Percentiles rank a stretch among this genome's conserved stretches.
These are phyloP conservation scores for Pseudogymnoascus verrucosus DNA, from an alignment of 2,329 filamentous ascomycete species.

Conservation along the genomic window DNA sequence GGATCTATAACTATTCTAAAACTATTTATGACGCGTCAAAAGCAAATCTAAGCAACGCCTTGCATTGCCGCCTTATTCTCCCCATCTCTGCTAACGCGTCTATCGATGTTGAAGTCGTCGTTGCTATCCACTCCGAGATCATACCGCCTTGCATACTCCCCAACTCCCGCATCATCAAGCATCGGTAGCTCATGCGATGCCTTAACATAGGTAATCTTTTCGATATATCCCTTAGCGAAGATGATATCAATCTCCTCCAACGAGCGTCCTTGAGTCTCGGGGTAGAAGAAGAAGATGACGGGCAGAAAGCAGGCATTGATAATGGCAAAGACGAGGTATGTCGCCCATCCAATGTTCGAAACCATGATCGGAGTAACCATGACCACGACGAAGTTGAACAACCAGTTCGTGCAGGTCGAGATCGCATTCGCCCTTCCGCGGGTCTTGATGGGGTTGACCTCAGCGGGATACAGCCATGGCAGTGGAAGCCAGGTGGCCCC, in stretches of 20 bases:
- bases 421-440: background rate
- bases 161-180: background rate
- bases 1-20: no score
- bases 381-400: slow-evolving; percentile 4
- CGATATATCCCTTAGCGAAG: slow-evolving; percentile 29
- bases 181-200: background rate
- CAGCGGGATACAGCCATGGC: slow-evolving; percentile 2
- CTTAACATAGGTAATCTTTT: slow-evolving; percentile 55
- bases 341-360: slow-evolving; percentile 1
- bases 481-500: slow-evolving; percentile 1
- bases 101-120: no score
- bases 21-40: no score
- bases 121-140: background rate
- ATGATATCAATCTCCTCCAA: slow-evolving; percentile 21
- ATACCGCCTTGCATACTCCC: background rate
- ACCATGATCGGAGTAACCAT: slow-evolving; percentile 6
- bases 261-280: slow-evolving; percentile 50
- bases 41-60: no score
- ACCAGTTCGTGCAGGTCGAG: slow-evolving; percentile 5
- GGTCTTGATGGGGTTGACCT: slow-evolving; percentile 1
- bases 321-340: slow-evolving; percentile 3
- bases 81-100: no score
- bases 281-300: slow-evolving; percentile 38
- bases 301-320: slow-evolving; percentile 39
- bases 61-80: no score